A percentile compares a stretch with the other conserved stretches of the same genome.
phyloP scores from a whole-genome alignment of 1,284 basidiomycete genomes.

The Caloboletus firmus region DNA sequence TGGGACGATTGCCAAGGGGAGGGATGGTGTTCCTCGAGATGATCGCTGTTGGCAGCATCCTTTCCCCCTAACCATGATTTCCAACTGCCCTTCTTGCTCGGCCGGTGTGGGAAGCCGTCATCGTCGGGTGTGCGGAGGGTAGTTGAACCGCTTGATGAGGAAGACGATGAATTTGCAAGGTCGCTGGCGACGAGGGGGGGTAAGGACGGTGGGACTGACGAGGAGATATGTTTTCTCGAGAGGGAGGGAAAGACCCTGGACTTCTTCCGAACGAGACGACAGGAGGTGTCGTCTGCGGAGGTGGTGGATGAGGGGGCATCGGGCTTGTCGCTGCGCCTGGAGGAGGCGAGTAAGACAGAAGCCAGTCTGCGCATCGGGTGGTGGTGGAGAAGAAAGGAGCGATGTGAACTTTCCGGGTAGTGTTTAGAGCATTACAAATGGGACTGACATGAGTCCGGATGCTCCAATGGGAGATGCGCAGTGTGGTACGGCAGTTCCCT shows the following conservation, averaged over 20 bases:
- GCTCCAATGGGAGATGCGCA: slow-evolving; percentile 1
- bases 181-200: slow-evolving; percentile 26
- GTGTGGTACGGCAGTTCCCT: slow-evolving; percentile 22
- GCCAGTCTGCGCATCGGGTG: slow-evolving; percentile 51
- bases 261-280: slow-evolving; percentile 20
- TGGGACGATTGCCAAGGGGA: slow-evolving; percentile 19
- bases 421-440: slow-evolving; percentile 38
- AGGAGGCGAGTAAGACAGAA: slow-evolving; percentile 48
- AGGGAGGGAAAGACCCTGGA: slow-evolving; percentile 28
- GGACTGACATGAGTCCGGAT: slow-evolving; percentile 26
- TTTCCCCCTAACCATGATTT: slow-evolving; percentile 51
- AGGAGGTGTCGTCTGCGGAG: slow-evolving; percentile 18
- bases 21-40: slow-evolving; percentile 17
- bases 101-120: slow-evolving; percentile 44
- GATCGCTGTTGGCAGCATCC: slow-evolving; percentile 32
- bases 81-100: slow-evolving; percentile 47
- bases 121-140: slow-evolving; percentile 63
- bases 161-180: slow-evolving; percentile 47
- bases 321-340: slow-evolving; percentile 51
- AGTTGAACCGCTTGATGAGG: slow-evolving; percentile 59
- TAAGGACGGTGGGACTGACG: slow-evolving; percentile 12
- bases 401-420: slow-evolving; percentile 9
- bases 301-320: slow-evolving; percentile 28
- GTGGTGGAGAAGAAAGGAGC: slow-evolving; percentile 20
- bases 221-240: slow-evolving; percentile 29